phyloP scores from a whole-genome alignment of 352 stramenopile genomes.

The Phytophthora sansomeana region DNA sequence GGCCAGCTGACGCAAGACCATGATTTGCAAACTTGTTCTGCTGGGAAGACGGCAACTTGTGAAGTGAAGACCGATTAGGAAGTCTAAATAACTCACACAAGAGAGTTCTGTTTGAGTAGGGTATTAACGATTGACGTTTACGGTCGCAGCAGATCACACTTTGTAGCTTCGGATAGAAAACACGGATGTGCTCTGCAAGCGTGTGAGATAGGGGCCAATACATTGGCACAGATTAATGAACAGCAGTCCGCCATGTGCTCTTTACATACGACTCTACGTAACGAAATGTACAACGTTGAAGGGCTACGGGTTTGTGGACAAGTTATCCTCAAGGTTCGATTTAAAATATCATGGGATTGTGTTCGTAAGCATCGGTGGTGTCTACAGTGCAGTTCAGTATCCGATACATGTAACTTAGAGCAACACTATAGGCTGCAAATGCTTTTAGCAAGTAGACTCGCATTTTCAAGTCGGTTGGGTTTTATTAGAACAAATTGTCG shows the following conservation, averaged over 20 bases:
- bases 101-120: too few species aligned
- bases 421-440: too few species aligned
- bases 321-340: too few species aligned
- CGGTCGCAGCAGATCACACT: conserved; percentile 22
- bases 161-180: conserved; percentile 19
- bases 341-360: too few species aligned
- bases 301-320: too few species aligned
- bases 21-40: conserved; percentile 4
- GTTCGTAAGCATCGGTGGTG: too few species aligned
- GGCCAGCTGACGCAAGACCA: conserved; percentile 35
- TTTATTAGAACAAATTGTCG: too few species aligned
- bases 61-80: conserved; percentile 4
- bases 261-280: conserved; percentile 1
- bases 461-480: too few species aligned
- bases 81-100: neutral
- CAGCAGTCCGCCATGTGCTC: conserved; percentile 1
- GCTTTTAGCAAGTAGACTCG: too few species aligned
- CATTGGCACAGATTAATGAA: conserved; percentile 5
- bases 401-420: too few species aligned
- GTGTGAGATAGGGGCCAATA: conserved; percentile 1
- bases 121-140: conserved; percentile 5
- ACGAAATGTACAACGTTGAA: too few species aligned
- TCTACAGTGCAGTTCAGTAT: too few species aligned
- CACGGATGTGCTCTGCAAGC: conserved; percentile 13
- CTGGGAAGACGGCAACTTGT: conserved; percentile 26